Percentiles rank a stretch among this genome's conserved stretches.
Evolutionary conservation across 1,139 yeast species (phyloP).

Genomic region (Diutina rugosa): DNA sequence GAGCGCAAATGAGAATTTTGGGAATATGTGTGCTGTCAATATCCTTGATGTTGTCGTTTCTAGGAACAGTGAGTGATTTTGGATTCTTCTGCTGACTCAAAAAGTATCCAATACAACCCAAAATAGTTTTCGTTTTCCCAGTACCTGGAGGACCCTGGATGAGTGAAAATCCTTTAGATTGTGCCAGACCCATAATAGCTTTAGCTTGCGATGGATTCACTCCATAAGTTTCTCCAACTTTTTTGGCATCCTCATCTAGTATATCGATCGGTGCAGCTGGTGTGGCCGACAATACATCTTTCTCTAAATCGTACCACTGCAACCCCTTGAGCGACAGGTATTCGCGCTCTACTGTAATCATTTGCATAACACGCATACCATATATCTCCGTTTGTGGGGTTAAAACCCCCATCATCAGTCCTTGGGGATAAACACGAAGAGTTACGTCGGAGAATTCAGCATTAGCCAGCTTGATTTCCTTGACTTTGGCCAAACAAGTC

Average conservation of each 20-base stretch:
- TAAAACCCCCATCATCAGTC: slow-evolving; percentile 38
- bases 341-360: slow-evolving; percentile 91
- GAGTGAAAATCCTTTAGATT: slow-evolving; percentile 64
- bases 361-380: slow-evolving; percentile 66
- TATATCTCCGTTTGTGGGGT: slow-evolving; percentile 52
- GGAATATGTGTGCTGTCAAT: slow-evolving; percentile 4
- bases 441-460: slow-evolving; percentile 64
- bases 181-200: slow-evolving; percentile 68
- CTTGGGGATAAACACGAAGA: slow-evolving; percentile 46
- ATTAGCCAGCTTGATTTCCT: slow-evolving; percentile 53
- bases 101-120: slow-evolving; percentile 79
- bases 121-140: slow-evolving; percentile 93
- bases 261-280: slow-evolving; percentile 35
- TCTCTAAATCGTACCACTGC: slow-evolving; percentile 62
- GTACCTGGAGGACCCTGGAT: slow-evolving; percentile 99
- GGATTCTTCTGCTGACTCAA: slow-evolving; percentile 20
- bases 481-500: slow-evolving; percentile 68
- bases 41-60: slow-evolving; percentile 7
- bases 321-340: slow-evolving; percentile 73
- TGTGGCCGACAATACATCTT: slow-evolving; percentile 50
- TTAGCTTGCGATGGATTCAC: slow-evolving; percentile 83
- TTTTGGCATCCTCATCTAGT: slow-evolving; percentile 20
- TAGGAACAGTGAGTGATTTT: slow-evolving; percentile 21
- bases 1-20: slow-evolving; percentile 82
- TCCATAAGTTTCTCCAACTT: slow-evolving; percentile 32